Evolutionary conservation across 345 rosid genomes (phyloP).

Genomic region (Populus tremula): DNA sequence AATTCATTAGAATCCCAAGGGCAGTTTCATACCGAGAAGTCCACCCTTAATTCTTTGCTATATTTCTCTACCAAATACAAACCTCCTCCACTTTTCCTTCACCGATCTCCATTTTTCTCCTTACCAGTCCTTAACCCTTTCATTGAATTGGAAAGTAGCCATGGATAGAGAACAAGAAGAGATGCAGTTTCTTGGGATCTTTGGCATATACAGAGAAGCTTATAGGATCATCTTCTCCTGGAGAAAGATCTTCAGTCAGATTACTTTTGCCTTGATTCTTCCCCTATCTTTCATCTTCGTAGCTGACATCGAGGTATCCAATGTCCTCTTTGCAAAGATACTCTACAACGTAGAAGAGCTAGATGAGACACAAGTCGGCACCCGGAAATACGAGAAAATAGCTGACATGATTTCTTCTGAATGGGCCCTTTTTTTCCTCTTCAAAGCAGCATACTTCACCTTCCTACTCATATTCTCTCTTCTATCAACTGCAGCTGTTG

Average conservation of each 20-base stretch:
- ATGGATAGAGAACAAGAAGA: conserved; percentile 65
- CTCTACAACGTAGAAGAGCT: conserved; percentile 17
- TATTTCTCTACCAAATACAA: background rate
- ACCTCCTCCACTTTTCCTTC: background rate
- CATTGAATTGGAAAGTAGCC: background rate
- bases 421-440: conserved; percentile 25
- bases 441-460: conserved; percentile 32
- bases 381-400: conserved; percentile 23
- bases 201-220: conserved; percentile 45
- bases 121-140: background rate
- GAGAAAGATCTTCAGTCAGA: conserved; percentile 48
- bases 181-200: conserved; percentile 50
- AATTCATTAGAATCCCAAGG: background rate
- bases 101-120: background rate
- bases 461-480: conserved; percentile 36
- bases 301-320: conserved; percentile 37
- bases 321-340: conserved; percentile 24
- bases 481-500: conserved; percentile 55
- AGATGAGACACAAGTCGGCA: conserved; percentile 20
- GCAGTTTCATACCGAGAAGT: background rate
- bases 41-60: background rate
- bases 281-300: conserved; percentile 56
- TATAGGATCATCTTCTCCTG: conserved; percentile 38
- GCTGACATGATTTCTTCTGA: conserved; percentile 30
- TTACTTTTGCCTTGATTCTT: conserved; percentile 48